Base-by-base conservation (phyloP, 805 yeast species). In the Kazachstania taianensis region DNA sequence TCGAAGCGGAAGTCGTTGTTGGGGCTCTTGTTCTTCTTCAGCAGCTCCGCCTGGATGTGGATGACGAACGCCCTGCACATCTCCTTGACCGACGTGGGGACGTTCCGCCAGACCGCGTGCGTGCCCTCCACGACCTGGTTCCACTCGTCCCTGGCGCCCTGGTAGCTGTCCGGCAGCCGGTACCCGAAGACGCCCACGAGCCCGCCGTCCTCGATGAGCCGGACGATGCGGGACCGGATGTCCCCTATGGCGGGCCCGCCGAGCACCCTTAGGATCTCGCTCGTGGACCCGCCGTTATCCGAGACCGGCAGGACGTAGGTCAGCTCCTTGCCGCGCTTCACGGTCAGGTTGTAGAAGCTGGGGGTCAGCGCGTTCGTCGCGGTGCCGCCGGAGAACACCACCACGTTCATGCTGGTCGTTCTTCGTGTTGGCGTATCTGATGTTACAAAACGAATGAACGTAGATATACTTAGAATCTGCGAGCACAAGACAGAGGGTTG, bases 201-300 rank as follows among this genome's bases (percentile, higher is more conserved):
- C 13, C 66, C 48, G 19, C 67, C 62, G 22, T 67, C 70, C 1
- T 85, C 80, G 24, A 84, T 78, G 39, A 87, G 59, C 36, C 87
- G 61, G 0, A 85, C 81, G 20, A 86, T 67, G 38, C 97, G 59
- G 0, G 94, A 83, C 33, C 96, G 63, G 2, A 87, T 68, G 53
- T 87, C 97, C 2, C 97, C 97, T 36, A 87, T 84, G 0, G 96
- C 96, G 3, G 95, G 94, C 0, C 97, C 96, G 2, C 95, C 95
- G 13, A 87, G 66, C 2, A 85, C 83, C 10, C 96, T 61, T 5
- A 86, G 67, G 17, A 87, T 71, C 57, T 87, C 96, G 19, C 94
- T 79, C 0, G 96, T 84, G 2, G 96, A 86, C 0, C 96, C 96
- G 13, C 97, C 97, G 52, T 87, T 87, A 55, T 87, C 97, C 32